Conservation (phyloP, 768 basidiomycete species). For the Hemileccinum impolitum region DNA sequence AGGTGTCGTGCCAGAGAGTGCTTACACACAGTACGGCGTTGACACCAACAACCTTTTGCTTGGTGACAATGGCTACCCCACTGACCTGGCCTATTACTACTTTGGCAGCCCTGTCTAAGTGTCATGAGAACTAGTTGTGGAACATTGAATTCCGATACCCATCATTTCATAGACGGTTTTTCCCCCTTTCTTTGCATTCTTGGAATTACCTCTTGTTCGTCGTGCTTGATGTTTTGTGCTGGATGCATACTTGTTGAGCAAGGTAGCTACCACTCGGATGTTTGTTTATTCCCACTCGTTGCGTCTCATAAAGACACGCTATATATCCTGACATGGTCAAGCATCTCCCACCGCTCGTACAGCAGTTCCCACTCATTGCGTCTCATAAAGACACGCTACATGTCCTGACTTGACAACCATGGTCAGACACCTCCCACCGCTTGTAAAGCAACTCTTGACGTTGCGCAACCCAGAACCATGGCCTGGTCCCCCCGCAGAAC, state of each 20-base stretch:
- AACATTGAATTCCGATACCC: constrained; percentile 15
- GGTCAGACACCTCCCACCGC: constrained; percentile 52
- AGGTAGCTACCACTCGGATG: background rate
- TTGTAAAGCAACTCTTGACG: constrained; percentile 69
- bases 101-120: constrained; percentile 22
- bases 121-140: background rate
- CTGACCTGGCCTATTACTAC: constrained; percentile 48
- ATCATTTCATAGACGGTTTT: constrained; percentile 11
- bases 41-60: constrained; percentile 53
- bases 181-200: background rate
- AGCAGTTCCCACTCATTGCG: constrained; percentile 7
- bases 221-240: constrained; percentile 19
- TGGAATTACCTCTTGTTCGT: constrained; percentile 1
- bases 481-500: constrained; percentile 52
- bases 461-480: constrained; percentile 61
- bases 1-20: constrained; percentile 47
- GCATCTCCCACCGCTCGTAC: no score
- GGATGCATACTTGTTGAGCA: constrained; percentile 29
- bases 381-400: constrained; percentile 7
- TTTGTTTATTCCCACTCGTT: constrained; percentile 4
- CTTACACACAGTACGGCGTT: constrained; percentile 39
- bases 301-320: constrained; percentile 13
- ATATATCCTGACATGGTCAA: no score
- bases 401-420: constrained; percentile 7
- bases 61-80: constrained; percentile 41